Evolutionary conservation across 306 rosid species (phyloP), one percentile per base, ranked within the genome.

Genomic region (Trichosanthes cucumerina): DNA sequence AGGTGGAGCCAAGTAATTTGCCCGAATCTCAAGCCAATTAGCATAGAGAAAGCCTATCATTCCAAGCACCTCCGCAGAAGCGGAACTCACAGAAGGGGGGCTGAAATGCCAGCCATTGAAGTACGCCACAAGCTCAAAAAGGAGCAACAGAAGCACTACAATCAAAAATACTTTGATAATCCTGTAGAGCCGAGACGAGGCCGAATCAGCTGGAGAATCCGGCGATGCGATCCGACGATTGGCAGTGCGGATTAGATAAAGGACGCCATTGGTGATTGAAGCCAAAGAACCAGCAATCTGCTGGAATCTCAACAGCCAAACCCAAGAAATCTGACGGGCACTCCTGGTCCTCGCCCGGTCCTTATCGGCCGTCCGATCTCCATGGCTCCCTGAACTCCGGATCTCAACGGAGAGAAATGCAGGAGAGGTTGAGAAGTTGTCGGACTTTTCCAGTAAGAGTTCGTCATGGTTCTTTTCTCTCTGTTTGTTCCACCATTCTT

Each of bases 401-500:
- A 94, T 70, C 80, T 92, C 89, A n/a, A 92, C 82, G 75, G 90
- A 12, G 57, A 87, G 64, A 24, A 87, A 79, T 6, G 75, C 28
- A 78, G 87, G 70, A 0, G 52, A 39, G 12, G 33, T 28, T 43
- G 57, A 2, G 54, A 87, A 6, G 7, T 79, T 79, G 59, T 84
- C 82, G 10, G 78, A 9, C n/a, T 85, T 56, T 16, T 86, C 88
- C 31, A 66, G 80, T 26, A 82, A 14, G 70, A 34, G 79, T 62
- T 68, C 33, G 21, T 83, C 90, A 44, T 81, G 77, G 73, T 77
- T 72, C 49, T 33, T 85, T 5, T 90, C 90, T 69, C 97, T 84
- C 64, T 95, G 97, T 81, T 91, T 85, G 88, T 95, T 95, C 98
- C 98, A 95, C 98, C 98, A 95, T 92, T 95, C 96, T 79, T 92